Base-by-base conservation (phyloP, 1,139 yeast species). In the Debaryomycetaceae sp. region DNA sequence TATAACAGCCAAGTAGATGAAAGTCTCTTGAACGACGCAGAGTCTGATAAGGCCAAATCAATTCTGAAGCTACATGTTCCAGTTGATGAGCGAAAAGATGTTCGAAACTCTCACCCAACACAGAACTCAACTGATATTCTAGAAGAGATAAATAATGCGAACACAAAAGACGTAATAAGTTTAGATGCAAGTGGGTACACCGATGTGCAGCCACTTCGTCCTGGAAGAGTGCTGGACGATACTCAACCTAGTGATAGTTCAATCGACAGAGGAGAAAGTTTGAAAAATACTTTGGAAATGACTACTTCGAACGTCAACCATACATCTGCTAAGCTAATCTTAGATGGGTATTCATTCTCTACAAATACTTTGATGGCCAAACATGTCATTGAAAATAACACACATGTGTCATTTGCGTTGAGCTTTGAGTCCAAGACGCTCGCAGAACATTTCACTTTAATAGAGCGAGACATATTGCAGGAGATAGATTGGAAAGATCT, bases 401-500 rank as follows among this genome's bases (percentile, higher is more conserved):
- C 68, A 33, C 98, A 91, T 58, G 77, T 87, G 4, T 91, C 97
- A 3, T 91, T 91, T 59, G 76, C 91, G 38, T 71, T 91, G 54
- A 81, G 86, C 61, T 84, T 80, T 60, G 81, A 78, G 45, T 82
- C 96, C 0, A 66, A 70, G 43, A 67, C 77, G 0, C 68, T 93
- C 36, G 89, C 95, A 5, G 77, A 82, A 46, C 97, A 91, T 56
- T 74, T 93, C 63, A 91, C 98, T 0, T 62, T 87, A 43, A 87
- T 93, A 52, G 99, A 93, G 61, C 75, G 83, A 45, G 98, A 91
- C 62, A 80, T 91, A 43, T 63, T 91, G 34, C 78, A 81, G 44
- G 97, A 89, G 55, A 78, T 93, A 39, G 98, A 91, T 62, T 91
- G 98, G 98, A 84, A 84, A 58, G 97, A 89, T 55, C 72, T 91